A percentile compares a stretch with the other conserved stretches of the same genome.
These are phyloP conservation scores for Talaromyces piceae DNA, from an alignment of 2,329 filamentous ascomycete genomes.

Conservation along the genomic window DNA sequence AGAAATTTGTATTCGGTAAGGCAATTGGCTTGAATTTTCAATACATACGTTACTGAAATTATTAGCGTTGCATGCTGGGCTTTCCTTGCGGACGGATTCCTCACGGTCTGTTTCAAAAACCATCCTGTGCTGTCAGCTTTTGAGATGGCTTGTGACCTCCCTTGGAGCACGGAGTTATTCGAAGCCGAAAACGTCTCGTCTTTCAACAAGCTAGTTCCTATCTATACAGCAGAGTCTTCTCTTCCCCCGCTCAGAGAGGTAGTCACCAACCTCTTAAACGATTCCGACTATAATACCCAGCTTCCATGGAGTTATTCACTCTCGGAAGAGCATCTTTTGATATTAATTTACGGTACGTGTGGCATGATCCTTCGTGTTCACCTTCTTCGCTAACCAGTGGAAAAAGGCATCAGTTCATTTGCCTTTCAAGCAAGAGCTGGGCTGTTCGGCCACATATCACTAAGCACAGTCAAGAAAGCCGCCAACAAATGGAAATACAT, in stretches of 20 bases:
- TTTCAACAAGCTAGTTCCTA: slow-evolving; percentile 16
- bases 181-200: slow-evolving; percentile 21
- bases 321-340: slow-evolving; percentile 23
- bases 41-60: neutral
- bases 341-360: slow-evolving; percentile 24
- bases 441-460: slow-evolving; percentile 18
- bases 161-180: slow-evolving; percentile 23
- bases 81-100: slow-evolving; percentile 26
- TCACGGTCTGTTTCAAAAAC: slow-evolving; percentile 27
- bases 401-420: slow-evolving; percentile 23
- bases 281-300: slow-evolving; percentile 6
- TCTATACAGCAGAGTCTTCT: slow-evolving; percentile 8
- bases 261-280: slow-evolving; percentile 18
- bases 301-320: slow-evolving; percentile 20
- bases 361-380: neutral
- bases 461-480: slow-evolving; percentile 20
- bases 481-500: slow-evolving; percentile 23
- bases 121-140: slow-evolving; percentile 23
- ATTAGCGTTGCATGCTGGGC: slow-evolving; percentile 22
- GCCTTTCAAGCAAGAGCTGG: slow-evolving; percentile 23
- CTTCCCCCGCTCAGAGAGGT: slow-evolving; percentile 21
- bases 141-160: slow-evolving; percentile 25
- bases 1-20: slow-evolving; percentile 21
- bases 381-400: neutral
- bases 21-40: neutral